Base-by-base conservation (phyloP, 345 rosid species). In the Cardamine chenopodiifolia region DNA sequence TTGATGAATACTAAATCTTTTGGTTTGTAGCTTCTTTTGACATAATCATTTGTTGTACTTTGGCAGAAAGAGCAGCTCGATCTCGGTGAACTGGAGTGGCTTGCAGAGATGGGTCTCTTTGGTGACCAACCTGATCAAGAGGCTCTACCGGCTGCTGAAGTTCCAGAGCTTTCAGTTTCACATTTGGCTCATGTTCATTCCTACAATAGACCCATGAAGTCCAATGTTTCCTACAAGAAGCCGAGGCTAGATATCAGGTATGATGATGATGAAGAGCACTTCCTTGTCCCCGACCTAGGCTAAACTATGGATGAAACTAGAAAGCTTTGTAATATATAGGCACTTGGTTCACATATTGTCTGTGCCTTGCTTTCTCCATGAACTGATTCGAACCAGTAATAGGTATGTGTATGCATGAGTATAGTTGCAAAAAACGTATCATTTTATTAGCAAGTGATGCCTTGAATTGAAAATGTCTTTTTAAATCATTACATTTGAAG, bases 241-340 rank as follows among this genome's bases (percentile, higher is more conserved):
- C 90, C 92, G 1, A 86, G 98, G 81, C 71, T 91, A 9, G 94
- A 87, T 67, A 20, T 83, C 26, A 31, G 74, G 0, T 84, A 84
- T 1, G 88, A 87, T 8, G 88, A 87, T 9, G 88, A 88, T 5
- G 94, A 89, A 5, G 97, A 91, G 80, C 75, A 72, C 81, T 94
- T 84, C 83, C 86, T 89, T 1, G 98, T 94, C 57, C 98, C 98
- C 0, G 95, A 94, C 76, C 88, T 94, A n/a, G 97, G 96, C 31
- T 88, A 68, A 88, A 69, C 85, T 54, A 86, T 83, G 29, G 89
- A 90, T 17, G 89, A 88, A 78, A 88, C 88, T 47, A 92, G 87
- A 61, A 83, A 88, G 17, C 82, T 90, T 58, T 34, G 13, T 70
- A 86, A 85, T 86, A 1, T 47, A 81, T 11, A 35, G 1, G 1